Conservation (phyloP, 371 early-diverging fungal species). For the Dichotomocladium elegans region DNA sequence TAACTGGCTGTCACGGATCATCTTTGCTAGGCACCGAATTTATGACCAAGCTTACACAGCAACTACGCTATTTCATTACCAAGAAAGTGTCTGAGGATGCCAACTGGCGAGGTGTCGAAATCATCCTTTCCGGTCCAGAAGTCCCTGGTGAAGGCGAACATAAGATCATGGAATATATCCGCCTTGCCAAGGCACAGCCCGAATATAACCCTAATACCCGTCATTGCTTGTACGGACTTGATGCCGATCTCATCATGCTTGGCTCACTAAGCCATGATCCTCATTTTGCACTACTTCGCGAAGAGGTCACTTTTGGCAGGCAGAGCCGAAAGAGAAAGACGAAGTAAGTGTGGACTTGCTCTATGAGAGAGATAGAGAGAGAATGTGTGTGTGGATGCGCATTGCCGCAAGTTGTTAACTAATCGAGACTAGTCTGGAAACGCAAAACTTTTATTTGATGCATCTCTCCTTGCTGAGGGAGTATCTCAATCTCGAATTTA, state of each 20-base stretch:
- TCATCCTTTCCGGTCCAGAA: constrained; percentile 93
- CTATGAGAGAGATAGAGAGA: neutral
- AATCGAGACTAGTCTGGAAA: constrained; percentile 36
- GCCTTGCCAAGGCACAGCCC: constrained; percentile 77
- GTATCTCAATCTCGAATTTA: constrained; percentile 88
- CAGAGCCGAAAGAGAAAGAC: constrained; percentile 55
- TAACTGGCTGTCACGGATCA: neutral
- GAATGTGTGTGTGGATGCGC: no score
- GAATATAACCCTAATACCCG: constrained; percentile 82
- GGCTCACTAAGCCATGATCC: constrained; percentile 95
- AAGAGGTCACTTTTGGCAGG: constrained; percentile 90
- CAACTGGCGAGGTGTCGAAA: constrained; percentile 84
- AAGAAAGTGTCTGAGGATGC: constrained; percentile 89
- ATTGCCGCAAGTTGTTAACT: neutral
- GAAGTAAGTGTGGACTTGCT: constrained; percentile 12
- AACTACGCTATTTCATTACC: constrained; percentile 87
- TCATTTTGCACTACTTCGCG: constrained; percentile 94
- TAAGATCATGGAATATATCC: constrained; percentile 99
- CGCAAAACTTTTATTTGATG: constrained; percentile 73
- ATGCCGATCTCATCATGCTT: constrained; percentile 99
- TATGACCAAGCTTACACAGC: constrained; percentile 88
- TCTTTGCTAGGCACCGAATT: constrained; percentile 82
- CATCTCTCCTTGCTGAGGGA: constrained; percentile 89
- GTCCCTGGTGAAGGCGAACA: constrained; percentile 99
- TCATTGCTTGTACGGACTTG: constrained; percentile 97